Base-by-base conservation (phyloP, 306 rosid genomes). In the Castanea crenata region DNA sequence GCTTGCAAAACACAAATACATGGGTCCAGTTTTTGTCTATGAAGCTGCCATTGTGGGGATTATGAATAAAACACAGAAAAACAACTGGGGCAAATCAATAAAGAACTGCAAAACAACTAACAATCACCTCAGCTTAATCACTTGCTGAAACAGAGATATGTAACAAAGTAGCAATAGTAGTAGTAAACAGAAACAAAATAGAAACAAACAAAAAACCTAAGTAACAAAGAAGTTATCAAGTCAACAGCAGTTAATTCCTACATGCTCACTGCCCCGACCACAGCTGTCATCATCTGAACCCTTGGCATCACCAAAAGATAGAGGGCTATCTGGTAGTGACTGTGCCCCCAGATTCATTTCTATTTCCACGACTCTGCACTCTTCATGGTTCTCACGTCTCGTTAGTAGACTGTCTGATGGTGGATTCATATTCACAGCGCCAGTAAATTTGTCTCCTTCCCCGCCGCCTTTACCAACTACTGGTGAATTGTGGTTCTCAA, bases 241-340 rank as follows among this genome's bases (percentile, higher is more conserved):
- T 68, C 27, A 34, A 34, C 49, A 35, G n/a, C 49, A 18, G 13
- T 31, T 2, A 11, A 8, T 38, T 65, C 91, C 69, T 83, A 91
- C 97, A 80, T 77, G 90, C 63, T 78, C 89, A 62, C 87, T 85
- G 62, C 72, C 80, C 61, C 35, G 88, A 76, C 79, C 85, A 75
- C 87, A 80, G 83, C 89, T 89, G 75, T 85, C 91, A 61, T 86
- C 86, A 34, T 94, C 92, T 20, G 97, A 92, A 55, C 88, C 91
- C 81, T 88, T 94, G 57, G 86, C 83, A 74, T 91, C 90, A 54
- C 92, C 88, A 84, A 88, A 89, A 4, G 86, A 76, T 68, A 93
- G 93, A 76, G 97, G 91, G 79, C 96, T 91, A 62, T 73, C 85
- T 2, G 81, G 86, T 27, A 86, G 78, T 38, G 89, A 82, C 65